Evolutionary conservation across 2,329 filamentous ascomycete genomes (phyloP).

Genomic region (Penicillium sp.): DNA sequence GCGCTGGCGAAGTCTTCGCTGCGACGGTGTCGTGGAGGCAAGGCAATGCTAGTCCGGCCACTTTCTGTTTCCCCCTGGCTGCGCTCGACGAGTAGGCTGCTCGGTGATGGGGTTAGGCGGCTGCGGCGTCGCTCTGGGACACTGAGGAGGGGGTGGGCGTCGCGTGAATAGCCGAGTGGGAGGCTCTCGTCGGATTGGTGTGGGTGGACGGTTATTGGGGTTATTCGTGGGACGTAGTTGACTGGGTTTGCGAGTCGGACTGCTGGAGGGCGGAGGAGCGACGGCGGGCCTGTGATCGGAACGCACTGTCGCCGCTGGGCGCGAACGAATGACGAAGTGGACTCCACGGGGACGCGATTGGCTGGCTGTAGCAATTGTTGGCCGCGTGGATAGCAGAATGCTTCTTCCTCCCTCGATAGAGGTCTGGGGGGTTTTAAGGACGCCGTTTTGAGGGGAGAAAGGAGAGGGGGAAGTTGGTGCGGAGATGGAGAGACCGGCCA

Average conservation of each 20-base stretch:
- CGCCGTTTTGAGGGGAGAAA: conserved; percentile 25
- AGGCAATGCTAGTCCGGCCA: conserved; percentile 52
- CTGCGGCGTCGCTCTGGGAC: conserved; percentile 57
- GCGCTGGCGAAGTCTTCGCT: conserved; percentile 26
- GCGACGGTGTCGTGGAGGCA: conserved; percentile 46
- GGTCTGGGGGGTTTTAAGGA: conserved; percentile 16
- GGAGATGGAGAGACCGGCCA: conserved; percentile 3
- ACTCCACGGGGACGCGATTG: conserved; percentile 19
- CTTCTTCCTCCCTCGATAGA: conserved; percentile 16
- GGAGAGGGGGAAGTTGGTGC: not conserved
- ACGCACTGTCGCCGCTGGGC: conserved; percentile 26
- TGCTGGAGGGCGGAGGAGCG: conserved; percentile 39
- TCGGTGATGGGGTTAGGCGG: conserved; percentile 48
- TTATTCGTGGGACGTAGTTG: conserved; percentile 58
- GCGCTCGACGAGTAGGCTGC: conserved; percentile 49
- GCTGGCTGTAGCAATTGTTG: conserved; percentile 5
- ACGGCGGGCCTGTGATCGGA: conserved; percentile 22
- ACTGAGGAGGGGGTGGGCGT: conserved; percentile 56
- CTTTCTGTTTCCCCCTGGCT: conserved; percentile 48
- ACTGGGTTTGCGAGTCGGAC: conserved; percentile 61
- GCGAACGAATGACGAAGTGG: conserved; percentile 18
- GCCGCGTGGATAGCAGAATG: not conserved
- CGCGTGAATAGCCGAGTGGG: conserved; percentile 38
- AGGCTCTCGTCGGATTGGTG: conserved; percentile 36
- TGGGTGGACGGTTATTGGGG: conserved; percentile 46